phyloP scores from a whole-genome alignment of 2,329 filamentous ascomycete genomes.

The Ophiostoma sp. region DNA sequence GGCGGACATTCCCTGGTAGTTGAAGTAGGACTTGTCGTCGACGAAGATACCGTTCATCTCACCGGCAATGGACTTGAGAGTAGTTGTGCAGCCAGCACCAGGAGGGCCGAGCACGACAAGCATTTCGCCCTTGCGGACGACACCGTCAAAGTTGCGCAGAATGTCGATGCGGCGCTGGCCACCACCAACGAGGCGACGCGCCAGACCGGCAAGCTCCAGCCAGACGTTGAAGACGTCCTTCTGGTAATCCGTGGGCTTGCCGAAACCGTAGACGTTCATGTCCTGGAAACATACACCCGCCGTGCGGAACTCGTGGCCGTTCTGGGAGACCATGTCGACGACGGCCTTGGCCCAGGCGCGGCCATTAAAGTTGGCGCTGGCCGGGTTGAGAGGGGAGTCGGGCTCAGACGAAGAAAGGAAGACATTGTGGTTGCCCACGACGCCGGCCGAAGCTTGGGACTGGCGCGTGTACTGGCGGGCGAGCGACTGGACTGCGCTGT shows the following conservation, averaged over 20 bases:
- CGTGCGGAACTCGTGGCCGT: slow-evolving; percentile 58
- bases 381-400: slow-evolving; percentile 51
- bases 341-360: slow-evolving; percentile 61
- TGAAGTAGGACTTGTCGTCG: slow-evolving; percentile 69
- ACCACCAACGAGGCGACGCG: slow-evolving; percentile 53
- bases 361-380: slow-evolving; percentile 51
- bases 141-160: slow-evolving; percentile 64
- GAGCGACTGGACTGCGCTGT: slow-evolving; percentile 55
- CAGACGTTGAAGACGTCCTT: slow-evolving; percentile 65
- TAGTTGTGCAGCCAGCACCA: slow-evolving; percentile 75
- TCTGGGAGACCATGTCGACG: slow-evolving; percentile 52
- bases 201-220: slow-evolving; percentile 49
- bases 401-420: slow-evolving; percentile 45
- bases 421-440: slow-evolving; percentile 44
- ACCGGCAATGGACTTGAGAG: slow-evolving; percentile 80
- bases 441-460: slow-evolving; percentile 39
- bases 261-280: slow-evolving; percentile 68
- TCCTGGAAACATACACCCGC: slow-evolving; percentile 67
- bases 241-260: slow-evolving; percentile 68
- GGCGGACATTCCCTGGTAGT: slow-evolving; percentile 75
- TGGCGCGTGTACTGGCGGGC: slow-evolving; percentile 53
- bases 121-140: slow-evolving; percentile 72
- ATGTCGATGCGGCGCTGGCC: slow-evolving; percentile 65
- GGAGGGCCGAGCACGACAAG: slow-evolving; percentile 73
- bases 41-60: slow-evolving; percentile 79